Conservation (phyloP, 164 flowering plant genomes). For the Taxillus chinensis region DNA sequence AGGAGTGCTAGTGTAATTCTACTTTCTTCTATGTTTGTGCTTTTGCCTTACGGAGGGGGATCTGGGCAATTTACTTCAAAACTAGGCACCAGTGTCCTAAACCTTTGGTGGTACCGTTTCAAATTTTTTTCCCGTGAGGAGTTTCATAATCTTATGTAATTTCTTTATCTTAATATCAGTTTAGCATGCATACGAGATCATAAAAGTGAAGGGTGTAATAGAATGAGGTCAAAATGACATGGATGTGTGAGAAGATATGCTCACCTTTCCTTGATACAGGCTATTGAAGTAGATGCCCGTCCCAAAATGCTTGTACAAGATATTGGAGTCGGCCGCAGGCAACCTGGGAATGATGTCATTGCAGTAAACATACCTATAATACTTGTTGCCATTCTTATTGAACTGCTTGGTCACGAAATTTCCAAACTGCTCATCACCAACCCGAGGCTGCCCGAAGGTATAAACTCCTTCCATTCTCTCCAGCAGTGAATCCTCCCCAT, state of each 20-base stretch:
- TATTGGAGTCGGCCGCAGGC: conserved; percentile 34
- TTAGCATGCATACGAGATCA: too few relatives aligned
- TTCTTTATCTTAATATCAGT: too few relatives aligned
- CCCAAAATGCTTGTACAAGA: conserved; percentile 57
- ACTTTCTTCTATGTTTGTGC: too few relatives aligned
- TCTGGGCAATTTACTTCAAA: too few relatives aligned
- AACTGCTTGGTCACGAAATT: conserved; percentile 24
- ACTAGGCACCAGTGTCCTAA: too few relatives aligned
- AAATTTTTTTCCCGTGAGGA: too few relatives aligned
- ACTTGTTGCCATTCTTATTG: conserved; percentile 9
- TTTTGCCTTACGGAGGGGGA: too few relatives aligned
- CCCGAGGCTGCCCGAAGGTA: conserved; percentile 66
- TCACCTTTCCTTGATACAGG: conserved; percentile 42
- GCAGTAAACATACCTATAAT: conserved; percentile 42
- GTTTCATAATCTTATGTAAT: too few relatives aligned
- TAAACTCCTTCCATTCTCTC: conserved; percentile 35
- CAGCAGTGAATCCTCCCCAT: conserved; percentile 33
- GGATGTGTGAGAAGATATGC: not conserved
- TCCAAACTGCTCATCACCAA: conserved; percentile 44
- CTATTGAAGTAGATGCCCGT: conserved; percentile 38
- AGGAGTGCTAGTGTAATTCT: too few relatives aligned
- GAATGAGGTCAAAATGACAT: too few relatives aligned
- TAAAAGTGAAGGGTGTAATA: too few relatives aligned
- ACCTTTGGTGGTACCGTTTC: too few relatives aligned
- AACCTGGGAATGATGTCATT: conserved; percentile 53